These are phyloP conservation scores for Chaetomium olivaceum DNA, from an alignment of 2,329 filamentous ascomycete genomes.

Conservation along the genomic window DNA sequence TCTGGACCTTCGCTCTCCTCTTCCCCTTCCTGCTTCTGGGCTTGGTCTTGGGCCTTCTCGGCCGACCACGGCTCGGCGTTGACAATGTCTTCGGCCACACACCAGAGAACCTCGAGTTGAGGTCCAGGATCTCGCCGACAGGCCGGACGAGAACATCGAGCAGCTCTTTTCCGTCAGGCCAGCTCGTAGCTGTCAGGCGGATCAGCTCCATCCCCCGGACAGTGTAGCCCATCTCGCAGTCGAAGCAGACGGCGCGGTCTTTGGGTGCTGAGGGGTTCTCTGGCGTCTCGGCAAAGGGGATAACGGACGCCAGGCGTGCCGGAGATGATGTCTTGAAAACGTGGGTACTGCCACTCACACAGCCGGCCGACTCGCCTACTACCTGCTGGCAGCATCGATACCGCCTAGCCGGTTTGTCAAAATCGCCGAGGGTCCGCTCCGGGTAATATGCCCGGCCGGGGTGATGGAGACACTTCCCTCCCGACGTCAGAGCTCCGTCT, in stretches of 20 bases:
- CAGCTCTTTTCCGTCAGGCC: slow-evolving; percentile 74
- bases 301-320: slow-evolving; percentile 72
- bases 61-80: slow-evolving; percentile 60
- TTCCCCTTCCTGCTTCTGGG: neutral
- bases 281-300: slow-evolving; percentile 81
- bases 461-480: slow-evolving; percentile 79
- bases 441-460: slow-evolving; percentile 69
- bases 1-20: slow-evolving; percentile 17
- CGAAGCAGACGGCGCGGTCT: slow-evolving; percentile 74
- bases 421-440: slow-evolving; percentile 56
- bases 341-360: slow-evolving; percentile 69
- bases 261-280: slow-evolving; percentile 54
- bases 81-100: slow-evolving; percentile 74
- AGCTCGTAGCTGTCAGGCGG: slow-evolving; percentile 82
- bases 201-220: slow-evolving; percentile 85
- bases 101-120: slow-evolving; percentile 91
- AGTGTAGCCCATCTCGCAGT: slow-evolving; percentile 98
- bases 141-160: slow-evolving; percentile 85
- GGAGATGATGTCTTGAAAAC: slow-evolving; percentile 83
- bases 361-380: slow-evolving; percentile 73
- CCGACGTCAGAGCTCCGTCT: slow-evolving; percentile 73
- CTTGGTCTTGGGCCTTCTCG: neutral
- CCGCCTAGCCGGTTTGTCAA: slow-evolving; percentile 58
- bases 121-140: slow-evolving; percentile 78
- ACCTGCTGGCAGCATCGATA: slow-evolving; percentile 79